A percentile compares a stretch with the other conserved stretches of the same genome.
These are phyloP conservation scores for Erodium trifolium DNA, from an alignment of 441 rosid species.

Conservation along the genomic window DNA sequence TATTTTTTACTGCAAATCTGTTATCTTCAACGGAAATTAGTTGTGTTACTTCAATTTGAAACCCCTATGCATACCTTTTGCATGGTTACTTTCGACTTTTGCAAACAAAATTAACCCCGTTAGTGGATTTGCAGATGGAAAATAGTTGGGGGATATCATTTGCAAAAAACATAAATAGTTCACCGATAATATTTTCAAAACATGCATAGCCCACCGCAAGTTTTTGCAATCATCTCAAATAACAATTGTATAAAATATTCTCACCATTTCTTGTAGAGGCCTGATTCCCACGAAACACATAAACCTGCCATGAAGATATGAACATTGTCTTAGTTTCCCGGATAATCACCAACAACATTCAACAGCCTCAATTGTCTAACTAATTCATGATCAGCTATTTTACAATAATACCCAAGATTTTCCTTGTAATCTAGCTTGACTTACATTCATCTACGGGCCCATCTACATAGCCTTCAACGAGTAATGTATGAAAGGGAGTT, in stretches of 20 bases:
- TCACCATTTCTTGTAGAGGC: conserved; percentile 75
- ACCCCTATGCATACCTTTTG: too few species aligned
- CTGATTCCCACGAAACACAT: conserved; percentile 72
- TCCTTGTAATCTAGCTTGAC: conserved; percentile 22
- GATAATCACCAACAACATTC: conserved; percentile 4
- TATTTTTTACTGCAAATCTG: too few species aligned
- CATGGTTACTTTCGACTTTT: too few species aligned
- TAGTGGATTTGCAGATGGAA: too few species aligned
- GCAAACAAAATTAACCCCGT: too few species aligned
- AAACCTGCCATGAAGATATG: conserved; percentile 48
- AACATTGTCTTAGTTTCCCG: conserved; percentile 14
- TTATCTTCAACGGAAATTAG: too few species aligned
- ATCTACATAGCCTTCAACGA: conserved; percentile 88
- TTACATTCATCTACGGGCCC: conserved; percentile 76
- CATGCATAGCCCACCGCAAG: too few species aligned
- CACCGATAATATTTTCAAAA: too few species aligned
- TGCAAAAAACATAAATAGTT: too few species aligned
- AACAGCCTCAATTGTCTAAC: conserved; percentile 9
- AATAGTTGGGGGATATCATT: too few species aligned
- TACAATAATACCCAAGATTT: conserved; percentile 14
- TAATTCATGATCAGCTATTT: conserved; percentile 6
- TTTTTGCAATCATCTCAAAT: too few species aligned
- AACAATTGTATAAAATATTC: conserved; percentile 6
- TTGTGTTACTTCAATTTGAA: too few species aligned
- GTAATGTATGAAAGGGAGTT: conserved; percentile 71